Base-by-base conservation (phyloP, 106 monocot species). In the Phalaenopsis aphrodite region DNA sequence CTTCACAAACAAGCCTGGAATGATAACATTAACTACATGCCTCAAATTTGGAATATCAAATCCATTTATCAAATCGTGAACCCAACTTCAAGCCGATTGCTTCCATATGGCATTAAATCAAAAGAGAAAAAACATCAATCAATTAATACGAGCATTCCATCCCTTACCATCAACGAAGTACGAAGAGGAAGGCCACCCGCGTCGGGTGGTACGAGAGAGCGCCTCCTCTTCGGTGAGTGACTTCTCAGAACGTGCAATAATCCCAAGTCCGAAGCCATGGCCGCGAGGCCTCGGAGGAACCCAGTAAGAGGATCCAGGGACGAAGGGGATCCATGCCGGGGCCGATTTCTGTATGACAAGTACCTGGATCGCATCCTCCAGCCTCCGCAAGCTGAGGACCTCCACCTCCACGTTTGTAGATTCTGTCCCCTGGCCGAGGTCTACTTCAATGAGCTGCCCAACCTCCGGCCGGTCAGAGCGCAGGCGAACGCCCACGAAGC, bases 291-390 rank as follows among this genome's bases (percentile, higher is more conserved):
- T 79, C 38, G 87, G 87, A 41, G 89, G 89, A 75, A 87, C 82
- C 85, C 80, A 87, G 79, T 81, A 85, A 37, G 87, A 87, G 30
- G 85, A 78, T 24, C 89, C 87, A 5, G 89, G 89, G 68, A 85
- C 67, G 80, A 87, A 85, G 11, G 87, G 89, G 41, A 87, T 47
- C 89, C 89, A 90, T 18, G 82, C 85, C 43, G 89, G 89, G 17
- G 87, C 87, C 19, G 81, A 79, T 77, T 78, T 65, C 19, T 80
- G 58, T 10, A 85, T 78, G 46, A 90, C 45, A 17, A 90, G 56
- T 37, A 72, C 81, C 42, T 85, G 89, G 72, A 90, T 85, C 24
- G 87, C 87, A 23, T 87, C 87, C 75, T 85, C 84, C 14, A 92
- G 72, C 24, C 82, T 83, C 75, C 77, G 67, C 57, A 84, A 38